Conservation (phyloP, 1,284 basidiomycete species). For the Trametes polyzona region DNA sequence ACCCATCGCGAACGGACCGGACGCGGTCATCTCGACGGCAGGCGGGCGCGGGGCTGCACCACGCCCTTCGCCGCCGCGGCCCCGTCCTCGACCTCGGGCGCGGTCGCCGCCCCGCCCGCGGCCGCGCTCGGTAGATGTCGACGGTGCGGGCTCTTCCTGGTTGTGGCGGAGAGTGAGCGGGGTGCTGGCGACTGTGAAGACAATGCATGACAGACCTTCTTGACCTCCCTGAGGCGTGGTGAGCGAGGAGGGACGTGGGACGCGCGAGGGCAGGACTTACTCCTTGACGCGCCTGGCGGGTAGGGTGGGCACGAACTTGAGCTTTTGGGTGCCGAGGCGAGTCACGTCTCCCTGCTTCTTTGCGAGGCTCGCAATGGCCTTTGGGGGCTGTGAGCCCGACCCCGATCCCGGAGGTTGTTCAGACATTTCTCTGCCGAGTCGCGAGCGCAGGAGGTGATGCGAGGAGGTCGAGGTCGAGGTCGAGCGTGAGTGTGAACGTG, state of each 20-base stretch:
- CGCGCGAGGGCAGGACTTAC: slow-evolving; percentile 49
- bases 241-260: neutral
- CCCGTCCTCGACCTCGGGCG: slow-evolving; percentile 43
- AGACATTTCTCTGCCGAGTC: no score
- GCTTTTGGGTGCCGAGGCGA: slow-evolving; percentile 69
- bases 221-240: slow-evolving; percentile 40
- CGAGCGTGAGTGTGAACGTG: neutral
- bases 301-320: slow-evolving; percentile 80
- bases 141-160: slow-evolving; percentile 55
- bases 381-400: slow-evolving; percentile 36
- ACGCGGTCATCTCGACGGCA: slow-evolving; percentile 75
- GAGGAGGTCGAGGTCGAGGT: neutral
- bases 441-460: neutral
- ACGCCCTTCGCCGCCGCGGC: slow-evolving; percentile 46
- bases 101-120: slow-evolving; percentile 48
- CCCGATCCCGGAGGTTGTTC: slow-evolving; percentile 24
- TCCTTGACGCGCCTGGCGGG: slow-evolving; percentile 75
- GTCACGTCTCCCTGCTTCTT: slow-evolving; percentile 74
- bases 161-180: slow-evolving; percentile 3
- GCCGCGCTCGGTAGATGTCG: slow-evolving; percentile 37
- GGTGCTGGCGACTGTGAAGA: neutral
- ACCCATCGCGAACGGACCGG: slow-evolving; percentile 85
- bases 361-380: slow-evolving; percentile 73
- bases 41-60: slow-evolving; percentile 55
- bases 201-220: slow-evolving; percentile 42